Percentiles rank a stretch among this genome's conserved stretches.
These are phyloP conservation scores for Colletotrichum chlorophyti DNA, from an alignment of 2,329 filamentous ascomycete species.

Conservation along the genomic window DNA sequence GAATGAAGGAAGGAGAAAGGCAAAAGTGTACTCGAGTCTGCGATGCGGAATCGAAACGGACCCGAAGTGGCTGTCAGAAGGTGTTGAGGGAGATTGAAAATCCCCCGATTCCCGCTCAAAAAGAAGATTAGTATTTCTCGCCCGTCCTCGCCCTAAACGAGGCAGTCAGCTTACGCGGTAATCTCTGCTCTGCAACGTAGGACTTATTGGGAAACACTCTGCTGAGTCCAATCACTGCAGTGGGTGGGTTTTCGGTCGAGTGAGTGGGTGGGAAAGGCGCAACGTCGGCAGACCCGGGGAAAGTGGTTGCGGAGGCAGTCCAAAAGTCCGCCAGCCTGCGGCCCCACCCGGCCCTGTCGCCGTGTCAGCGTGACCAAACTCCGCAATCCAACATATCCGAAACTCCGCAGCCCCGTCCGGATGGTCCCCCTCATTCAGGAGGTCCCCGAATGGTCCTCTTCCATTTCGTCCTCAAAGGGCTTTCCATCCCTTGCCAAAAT, in stretches of 20 bases:
- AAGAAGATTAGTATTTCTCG: no score
- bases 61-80: no score
- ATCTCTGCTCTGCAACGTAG: no score
- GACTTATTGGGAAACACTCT: background rate
- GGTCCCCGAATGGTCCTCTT: no score
- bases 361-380: background rate
- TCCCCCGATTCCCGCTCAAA: no score
- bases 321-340: slow-evolving; percentile 21
- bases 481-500: no score
- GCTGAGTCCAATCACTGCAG: background rate
- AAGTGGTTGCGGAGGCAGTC: slow-evolving; percentile 2
- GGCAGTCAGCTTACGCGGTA: background rate
- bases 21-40: no score
- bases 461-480: no score
- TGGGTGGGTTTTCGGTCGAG: background rate
- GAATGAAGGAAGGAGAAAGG: no score
- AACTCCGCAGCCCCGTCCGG: slow-evolving; percentile 18
- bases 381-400: slow-evolving; percentile 12
- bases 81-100: no score
- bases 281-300: background rate
- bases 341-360: slow-evolving; percentile 6
- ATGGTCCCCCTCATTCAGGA: no score
- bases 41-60: no score
- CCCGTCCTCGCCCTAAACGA: background rate
- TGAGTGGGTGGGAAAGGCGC: background rate